These are phyloP conservation scores for Catunica adiposa DNA, from an alignment of 2,329 filamentous ascomycete species.

Conservation along the genomic window DNA sequence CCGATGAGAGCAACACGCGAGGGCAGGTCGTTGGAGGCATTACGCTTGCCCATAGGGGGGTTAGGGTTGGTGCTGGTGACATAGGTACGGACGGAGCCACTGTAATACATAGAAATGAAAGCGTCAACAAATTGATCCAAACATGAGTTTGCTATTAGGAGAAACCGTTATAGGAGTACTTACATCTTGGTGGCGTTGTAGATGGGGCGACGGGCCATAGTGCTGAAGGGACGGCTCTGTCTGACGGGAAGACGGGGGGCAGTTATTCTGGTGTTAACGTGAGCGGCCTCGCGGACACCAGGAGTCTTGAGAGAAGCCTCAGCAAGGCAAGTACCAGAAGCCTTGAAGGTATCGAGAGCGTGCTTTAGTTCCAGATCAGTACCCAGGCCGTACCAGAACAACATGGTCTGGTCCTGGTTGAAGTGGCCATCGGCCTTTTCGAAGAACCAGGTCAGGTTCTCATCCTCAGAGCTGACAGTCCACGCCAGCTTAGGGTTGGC, in stretches of 20 bases:
- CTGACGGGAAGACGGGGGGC: slow-evolving; percentile 1
- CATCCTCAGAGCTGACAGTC: slow-evolving; percentile 92
- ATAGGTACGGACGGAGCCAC: slow-evolving; percentile 17
- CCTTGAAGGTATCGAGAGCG: slow-evolving; percentile 70
- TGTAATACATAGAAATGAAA: background rate
- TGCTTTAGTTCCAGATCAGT: slow-evolving; percentile 64
- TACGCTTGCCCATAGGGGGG: slow-evolving; percentile 76
- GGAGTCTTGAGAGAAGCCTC: slow-evolving; percentile 78
- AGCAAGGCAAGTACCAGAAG: slow-evolving; percentile 71
- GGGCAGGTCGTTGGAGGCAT: slow-evolving; percentile 63
- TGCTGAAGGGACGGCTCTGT: slow-evolving; percentile 45
- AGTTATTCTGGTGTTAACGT: slow-evolving; percentile 25
- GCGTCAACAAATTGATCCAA: background rate
- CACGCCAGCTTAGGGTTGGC: slow-evolving; percentile 82
- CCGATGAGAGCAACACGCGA: slow-evolving; percentile 77
- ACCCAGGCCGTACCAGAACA: slow-evolving; percentile 92
- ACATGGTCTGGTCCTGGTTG: slow-evolving; percentile 67
- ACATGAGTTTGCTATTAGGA: background rate
- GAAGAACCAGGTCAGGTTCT: slow-evolving; percentile 97
- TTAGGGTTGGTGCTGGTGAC: slow-evolving; percentile 65
- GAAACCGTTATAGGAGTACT: background rate
- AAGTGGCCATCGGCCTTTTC: slow-evolving; percentile 91
- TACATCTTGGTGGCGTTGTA: slow-evolving; percentile 14
- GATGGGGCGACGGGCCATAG: slow-evolving; percentile 26
- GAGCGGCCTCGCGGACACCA: slow-evolving; percentile 63